Evolutionary conservation across 305 asterid genomes (phyloP), one percentile per base, ranked within the genome.

Genomic region (Rubia balearica): DNA sequence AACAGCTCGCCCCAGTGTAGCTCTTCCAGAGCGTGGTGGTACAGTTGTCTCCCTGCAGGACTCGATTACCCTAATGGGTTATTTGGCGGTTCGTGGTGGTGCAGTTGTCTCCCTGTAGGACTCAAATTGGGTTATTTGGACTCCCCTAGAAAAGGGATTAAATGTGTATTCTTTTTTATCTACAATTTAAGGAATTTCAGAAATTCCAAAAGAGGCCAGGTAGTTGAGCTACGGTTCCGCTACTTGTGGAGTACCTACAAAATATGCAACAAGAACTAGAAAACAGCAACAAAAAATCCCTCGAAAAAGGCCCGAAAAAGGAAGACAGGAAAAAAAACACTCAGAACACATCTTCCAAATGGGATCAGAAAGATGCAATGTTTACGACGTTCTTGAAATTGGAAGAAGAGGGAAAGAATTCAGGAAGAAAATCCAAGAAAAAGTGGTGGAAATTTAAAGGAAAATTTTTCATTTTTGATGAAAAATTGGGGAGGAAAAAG

Each of bases 181-280:
- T 4, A 36, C 6, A 36, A 5, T 36, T 5, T 0, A 0, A 4
- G 6, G 0, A 5, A 36, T 4, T 36, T 36, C 6, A 0, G 6
- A 4, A 36, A 36, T 36, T 36, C 40, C 40, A 4, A 36, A 36
- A 36, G 0, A 36, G 40, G 40, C 40, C 40, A 36, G 40, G 40
- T 5, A 36, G 40, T 36, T 36, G 6, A 36, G 40, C 40, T 36
- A 36, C 40, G 40, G 40, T 57, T 57, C 63, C 63, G 38, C 38
- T 57, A 57, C 63, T 57, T 57, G 36, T 19, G 77, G 77, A 45
- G 42, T 67, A 22, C 41, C 62, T 56, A 57, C 61, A 67, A 73
- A 59, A 73, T 30, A 73, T 27, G 60, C 53, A 48, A 33, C 49
- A 59, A 38, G 19, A 67, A 57, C 16, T 56, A 21, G 3, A 6